phyloP scores from a whole-genome alignment of 306 rosid species.

The Glycine tomentella region DNA sequence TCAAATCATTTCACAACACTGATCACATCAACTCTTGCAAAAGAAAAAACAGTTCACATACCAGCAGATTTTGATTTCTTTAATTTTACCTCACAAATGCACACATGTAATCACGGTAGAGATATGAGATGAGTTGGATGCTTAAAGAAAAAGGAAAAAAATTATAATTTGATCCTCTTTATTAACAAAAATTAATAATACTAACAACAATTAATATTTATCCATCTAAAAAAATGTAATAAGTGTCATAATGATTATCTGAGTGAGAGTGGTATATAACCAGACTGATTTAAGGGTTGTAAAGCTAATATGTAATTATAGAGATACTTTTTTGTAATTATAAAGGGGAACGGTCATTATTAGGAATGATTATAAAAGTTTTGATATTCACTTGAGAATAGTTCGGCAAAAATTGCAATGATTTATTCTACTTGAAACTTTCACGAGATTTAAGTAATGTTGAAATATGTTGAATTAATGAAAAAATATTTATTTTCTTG shows the following conservation, averaged over 20 bases:
- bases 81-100: no score
- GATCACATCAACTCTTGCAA: no score
- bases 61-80: no score
- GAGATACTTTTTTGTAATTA: background rate
- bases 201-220: no score
- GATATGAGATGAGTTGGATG: no score
- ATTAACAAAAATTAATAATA: no score
- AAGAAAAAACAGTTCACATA: no score
- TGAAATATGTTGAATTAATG: background rate
- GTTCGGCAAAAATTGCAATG: background rate
- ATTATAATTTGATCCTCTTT: no score
- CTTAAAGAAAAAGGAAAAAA: no score
- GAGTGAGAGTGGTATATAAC: background rate
- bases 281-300: background rate
- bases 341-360: background rate
- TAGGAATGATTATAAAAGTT: constrained; percentile 22
- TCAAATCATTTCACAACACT: no score
- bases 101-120: no score
- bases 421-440: background rate
- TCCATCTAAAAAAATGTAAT: no score
- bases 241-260: background rate
- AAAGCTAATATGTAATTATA: background rate
- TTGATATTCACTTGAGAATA: background rate
- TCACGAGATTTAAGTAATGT: background rate
- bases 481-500: background rate